Percentiles rank a stretch among this genome's conserved stretches.
phyloP scores from a whole-genome alignment of 768 basidiomycete species.

The Panellus pusillus region DNA sequence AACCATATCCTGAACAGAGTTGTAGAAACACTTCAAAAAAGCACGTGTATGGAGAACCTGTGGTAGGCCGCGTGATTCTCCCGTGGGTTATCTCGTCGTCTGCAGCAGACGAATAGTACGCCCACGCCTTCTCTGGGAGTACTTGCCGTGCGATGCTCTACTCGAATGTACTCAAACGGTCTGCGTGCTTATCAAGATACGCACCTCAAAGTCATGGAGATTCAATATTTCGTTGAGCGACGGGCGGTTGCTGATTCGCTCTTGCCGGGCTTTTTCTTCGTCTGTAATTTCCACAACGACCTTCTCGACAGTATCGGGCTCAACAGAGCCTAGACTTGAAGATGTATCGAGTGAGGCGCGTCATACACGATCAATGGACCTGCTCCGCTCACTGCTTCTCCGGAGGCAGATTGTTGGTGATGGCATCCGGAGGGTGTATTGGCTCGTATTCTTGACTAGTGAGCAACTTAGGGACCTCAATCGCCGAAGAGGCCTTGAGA shows the following conservation, averaged over 20 bases:
- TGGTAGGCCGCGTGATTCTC: constrained; percentile 94
- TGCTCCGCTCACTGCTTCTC: constrained; percentile 70
- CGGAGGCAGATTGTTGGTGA: constrained; percentile 71
- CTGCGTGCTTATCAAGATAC: constrained; percentile 2
- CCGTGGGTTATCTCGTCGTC: constrained; percentile 91
- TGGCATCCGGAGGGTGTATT: constrained; percentile 85
- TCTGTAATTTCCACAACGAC: constrained; percentile 64
- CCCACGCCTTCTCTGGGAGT: constrained; percentile 90
- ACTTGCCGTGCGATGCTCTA: constrained; percentile 82
- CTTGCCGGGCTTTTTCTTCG: constrained; percentile 68
- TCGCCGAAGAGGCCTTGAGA: constrained; percentile 5
- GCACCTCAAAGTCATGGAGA: constrained; percentile 92
- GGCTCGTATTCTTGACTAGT: constrained; percentile 77
- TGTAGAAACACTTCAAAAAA: neutral
- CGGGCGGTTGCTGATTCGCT: constrained; percentile 63
- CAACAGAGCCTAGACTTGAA: constrained; percentile 66
- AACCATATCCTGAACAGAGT: constrained; percentile 73
- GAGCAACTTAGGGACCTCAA: neutral
- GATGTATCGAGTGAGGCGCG: constrained; percentile 4
- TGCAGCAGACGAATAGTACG: constrained; percentile 94
- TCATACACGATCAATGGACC: neutral
- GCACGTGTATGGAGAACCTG: constrained; percentile 44
- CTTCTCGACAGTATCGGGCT: constrained; percentile 64
- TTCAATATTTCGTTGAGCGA: constrained; percentile 79
- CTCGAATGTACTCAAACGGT: neutral